Evolutionary conservation across 1,284 basidiomycete species (phyloP), one percentile per base, ranked within the genome.

Genomic region (Cutaneotrichosporon cyanovorans): DNA sequence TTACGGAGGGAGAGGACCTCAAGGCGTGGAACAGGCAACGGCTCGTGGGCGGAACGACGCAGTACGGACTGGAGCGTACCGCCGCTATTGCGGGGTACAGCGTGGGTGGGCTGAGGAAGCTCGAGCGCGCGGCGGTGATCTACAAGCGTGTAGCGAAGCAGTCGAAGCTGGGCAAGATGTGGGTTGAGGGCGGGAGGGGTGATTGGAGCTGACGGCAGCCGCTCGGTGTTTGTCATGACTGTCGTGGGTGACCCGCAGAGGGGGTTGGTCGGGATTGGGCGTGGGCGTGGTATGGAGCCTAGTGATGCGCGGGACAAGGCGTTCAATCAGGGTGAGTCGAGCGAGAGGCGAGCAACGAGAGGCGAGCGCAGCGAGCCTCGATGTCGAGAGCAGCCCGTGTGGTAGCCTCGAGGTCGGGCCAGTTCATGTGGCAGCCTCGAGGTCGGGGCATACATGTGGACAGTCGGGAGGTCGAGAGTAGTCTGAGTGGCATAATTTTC

Each of bases 251-350:
- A 87, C n/a, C 76, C 78, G 61, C 85, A 86, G 8, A 76, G 85
- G 36, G 93, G 93, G 0, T 76, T 97, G 19, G 84, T 98, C 1
- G 93, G 93, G 4, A 78, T 87, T 40, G 93, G 93, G 3, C 82
- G 88, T 63, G 92, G 85, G 40, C 89, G 91, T 69, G 83, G 85
- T 61, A 69, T 71, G 37, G 71, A 73, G 11, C 63, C 75, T 5
- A 47, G 74, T 9, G 63, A 75, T 31, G 90, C 90, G 1, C 67
- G 78, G 28, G 74, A 77, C 42, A 81, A 83, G 61, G 81, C 86
- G 8, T 78, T 82, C 63, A 74, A 79, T 34, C 78, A 85, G 58
- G 92, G 67, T 68, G 39, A 28, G 25, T 7, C 12, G 25, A 12
- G 25, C 8, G 25, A 12, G 25, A 7, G 7, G 25, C 8, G 12